Base-by-base conservation (phyloP, 371 early-diverging fungal genomes). In the Lichtheimia hyalospora region DNA sequence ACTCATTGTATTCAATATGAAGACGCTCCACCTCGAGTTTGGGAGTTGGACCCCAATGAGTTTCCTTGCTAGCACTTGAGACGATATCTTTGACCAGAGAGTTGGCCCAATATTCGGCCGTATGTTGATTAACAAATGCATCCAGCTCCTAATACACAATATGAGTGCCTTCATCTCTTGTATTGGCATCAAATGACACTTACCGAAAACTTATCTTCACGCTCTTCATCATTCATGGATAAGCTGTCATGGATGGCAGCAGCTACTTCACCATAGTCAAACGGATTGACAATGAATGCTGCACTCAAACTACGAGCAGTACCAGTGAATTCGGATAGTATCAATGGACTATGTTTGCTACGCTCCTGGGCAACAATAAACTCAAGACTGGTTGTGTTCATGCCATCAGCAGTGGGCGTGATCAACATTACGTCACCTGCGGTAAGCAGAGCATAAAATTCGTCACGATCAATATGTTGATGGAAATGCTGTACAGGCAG, bases 341-440 rank as follows among this genome's bases (percentile, higher is more conserved):
- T 93, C 40, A 99, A 80, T 14, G 96, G 92, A 0, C 94, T 94
- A 52, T 90, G 78, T 34, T 92, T 90, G 40, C 93, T 92, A 53
- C 91, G 87, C 16, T 62, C 56, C 72, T 98, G 98, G 76, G 97
- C 99, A 44, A 98, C 88, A 49, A 99, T 87, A 76, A 93, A 99
- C 73, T 99, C 99, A 40, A 98, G 89, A 23, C 95, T 91, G 3
- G 97, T 98, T 8, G 99, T 93, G 81, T 99, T 99, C 99, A 99
- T 99, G 52, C 99, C 99, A 73, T 99, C 99, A 21, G 98, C 85
- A 12, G 98, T 81, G 48, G 93, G 88, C 0, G 99, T 99, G 57
- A 99, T 94, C 25, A 99, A 71, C 40, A 92, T 95, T 3, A 93
- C 90, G 73, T 99, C 99, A 24, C 97, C 98, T 3, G 94, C 86